phyloP scores from a whole-genome alignment of 345 rosid genomes.

The Pugionium cornutum region DNA sequence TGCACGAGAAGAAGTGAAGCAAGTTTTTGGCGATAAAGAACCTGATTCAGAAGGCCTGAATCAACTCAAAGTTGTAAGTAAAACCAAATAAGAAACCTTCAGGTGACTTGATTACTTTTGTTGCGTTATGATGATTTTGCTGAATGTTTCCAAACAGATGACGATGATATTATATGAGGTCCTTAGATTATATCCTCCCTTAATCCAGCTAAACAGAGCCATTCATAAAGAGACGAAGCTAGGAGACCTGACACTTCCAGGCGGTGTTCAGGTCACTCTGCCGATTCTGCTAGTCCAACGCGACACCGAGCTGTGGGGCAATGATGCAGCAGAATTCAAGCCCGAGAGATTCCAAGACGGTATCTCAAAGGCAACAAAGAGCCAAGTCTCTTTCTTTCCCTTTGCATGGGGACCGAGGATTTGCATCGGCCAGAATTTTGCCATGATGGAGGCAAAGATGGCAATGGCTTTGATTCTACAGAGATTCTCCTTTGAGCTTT shows the following conservation, averaged over 20 bases:
- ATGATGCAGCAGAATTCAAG: constrained; percentile 57
- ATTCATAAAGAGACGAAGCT: constrained; percentile 44
- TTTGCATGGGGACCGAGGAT: constrained; percentile 42
- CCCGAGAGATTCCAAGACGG: constrained; percentile 55
- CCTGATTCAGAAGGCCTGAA: constrained; percentile 41
- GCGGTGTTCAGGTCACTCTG: constrained; percentile 32
- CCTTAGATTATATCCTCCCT: constrained; percentile 38
- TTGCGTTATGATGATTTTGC: not conserved
- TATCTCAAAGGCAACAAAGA: constrained; percentile 53
- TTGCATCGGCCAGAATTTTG: constrained; percentile 61
- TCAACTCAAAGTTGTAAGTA: constrained; percentile 55
- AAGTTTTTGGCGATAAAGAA: constrained; percentile 45
- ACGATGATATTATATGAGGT: constrained; percentile 39
- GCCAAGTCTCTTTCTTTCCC: constrained; percentile 39
- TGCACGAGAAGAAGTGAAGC: constrained; percentile 59
- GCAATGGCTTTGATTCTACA: constrained; percentile 52
- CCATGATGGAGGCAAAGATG: constrained; percentile 51
- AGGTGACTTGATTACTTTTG: not conserved
- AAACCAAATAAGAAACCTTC: not conserved
- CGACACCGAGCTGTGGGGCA: constrained; percentile 54
- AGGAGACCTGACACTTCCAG: constrained; percentile 45
- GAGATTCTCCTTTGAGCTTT: constrained; percentile 48
- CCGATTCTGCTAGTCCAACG: constrained; percentile 45
- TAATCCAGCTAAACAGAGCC: constrained; percentile 6
- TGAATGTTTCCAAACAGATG: constrained; percentile 25